Evolutionary conservation across 345 rosid species (phyloP).

Genomic region (Punica granatum): DNA sequence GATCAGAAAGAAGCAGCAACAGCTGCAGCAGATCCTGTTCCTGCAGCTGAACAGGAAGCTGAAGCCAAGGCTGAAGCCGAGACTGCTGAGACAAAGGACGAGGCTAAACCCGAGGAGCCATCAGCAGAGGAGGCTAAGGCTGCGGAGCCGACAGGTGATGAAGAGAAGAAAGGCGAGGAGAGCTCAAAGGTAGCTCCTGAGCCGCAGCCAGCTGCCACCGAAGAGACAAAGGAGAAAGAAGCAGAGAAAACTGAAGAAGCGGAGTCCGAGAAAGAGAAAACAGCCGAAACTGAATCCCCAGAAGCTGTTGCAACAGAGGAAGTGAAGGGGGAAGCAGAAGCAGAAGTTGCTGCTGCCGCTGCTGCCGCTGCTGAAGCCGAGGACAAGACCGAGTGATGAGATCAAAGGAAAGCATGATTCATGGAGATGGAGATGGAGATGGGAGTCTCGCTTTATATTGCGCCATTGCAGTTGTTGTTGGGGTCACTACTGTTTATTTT

Average conservation of each 20-base stretch:
- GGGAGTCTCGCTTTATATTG: neutral
- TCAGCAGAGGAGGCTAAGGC: constrained; percentile 7
- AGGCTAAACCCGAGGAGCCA: constrained; percentile 12
- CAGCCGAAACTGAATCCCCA: neutral
- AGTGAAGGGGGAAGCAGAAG: constrained; percentile 1
- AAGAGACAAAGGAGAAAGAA: constrained; percentile 10
- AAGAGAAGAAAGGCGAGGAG: constrained; percentile 24
- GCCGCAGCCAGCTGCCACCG: constrained; percentile 5
- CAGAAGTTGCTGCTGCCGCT: neutral
- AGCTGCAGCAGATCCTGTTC: constrained; percentile 16
- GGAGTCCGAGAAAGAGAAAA: neutral
- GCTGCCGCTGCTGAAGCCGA: neutral
- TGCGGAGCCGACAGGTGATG: constrained; percentile 14
- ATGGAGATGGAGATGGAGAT: neutral
- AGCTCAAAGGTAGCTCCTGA: constrained; percentile 10
- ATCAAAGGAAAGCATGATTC: neutral
- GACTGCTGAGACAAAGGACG: constrained; percentile 22
- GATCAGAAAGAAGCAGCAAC: constrained; percentile 6
- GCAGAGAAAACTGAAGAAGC: neutral
- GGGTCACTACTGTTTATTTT: no score
- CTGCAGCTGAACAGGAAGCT: constrained; percentile 14
- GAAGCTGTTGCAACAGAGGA: neutral
- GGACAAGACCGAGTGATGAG: constrained; percentile 1
- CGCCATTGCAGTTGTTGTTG: neutral
- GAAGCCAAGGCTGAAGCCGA: constrained; percentile 24